phyloP scores from a whole-genome alignment of 495 filamentous ascomycete genomes.

The Usnea hakonensis region DNA sequence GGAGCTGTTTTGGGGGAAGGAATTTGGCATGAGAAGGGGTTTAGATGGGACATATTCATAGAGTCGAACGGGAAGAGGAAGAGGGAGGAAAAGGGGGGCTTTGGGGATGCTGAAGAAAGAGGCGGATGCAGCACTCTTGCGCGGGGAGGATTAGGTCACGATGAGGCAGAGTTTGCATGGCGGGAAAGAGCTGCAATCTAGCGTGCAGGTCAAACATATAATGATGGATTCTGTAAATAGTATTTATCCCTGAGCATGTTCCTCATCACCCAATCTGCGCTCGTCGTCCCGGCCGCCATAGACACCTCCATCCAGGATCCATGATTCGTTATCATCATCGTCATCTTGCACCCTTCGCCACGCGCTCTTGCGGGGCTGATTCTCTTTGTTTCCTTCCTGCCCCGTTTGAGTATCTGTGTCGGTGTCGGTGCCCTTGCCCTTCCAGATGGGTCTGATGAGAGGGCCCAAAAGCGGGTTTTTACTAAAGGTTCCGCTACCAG shows the following conservation, averaged over 20 bases:
- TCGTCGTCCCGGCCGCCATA: constrained; percentile 46
- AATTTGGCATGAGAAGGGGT: too few relatives aligned
- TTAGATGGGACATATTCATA: neutral
- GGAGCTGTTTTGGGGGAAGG: neutral
- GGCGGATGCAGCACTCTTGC: neutral
- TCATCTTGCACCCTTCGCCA: constrained; percentile 94
- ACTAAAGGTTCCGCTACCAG: constrained; percentile 60
- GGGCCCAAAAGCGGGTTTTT: constrained; percentile 75
- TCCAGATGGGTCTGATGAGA: constrained; percentile 73
- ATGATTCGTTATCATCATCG: constrained; percentile 79
- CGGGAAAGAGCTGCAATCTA: neutral
- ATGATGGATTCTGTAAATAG: neutral
- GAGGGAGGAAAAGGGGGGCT: neutral
- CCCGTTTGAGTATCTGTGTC: constrained; percentile 32
- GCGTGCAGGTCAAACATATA: neutral
- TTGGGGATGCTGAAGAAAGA: too few relatives aligned
- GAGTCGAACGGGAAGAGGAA: neutral
- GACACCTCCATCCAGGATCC: constrained; percentile 79
- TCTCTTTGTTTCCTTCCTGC: constrained; percentile 33
- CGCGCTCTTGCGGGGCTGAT: constrained; percentile 38
- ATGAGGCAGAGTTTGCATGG: too few relatives aligned
- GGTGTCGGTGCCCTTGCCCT: constrained; percentile 39
- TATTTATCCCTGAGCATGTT: constrained; percentile 38
- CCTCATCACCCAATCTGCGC: constrained; percentile 38
- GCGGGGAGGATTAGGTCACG: too few relatives aligned